A percentile compares a stretch with the other conserved stretches of the same genome.
phyloP scores from a whole-genome alignment of 2,329 filamentous ascomycete genomes.

The Neospermospora avenae region DNA sequence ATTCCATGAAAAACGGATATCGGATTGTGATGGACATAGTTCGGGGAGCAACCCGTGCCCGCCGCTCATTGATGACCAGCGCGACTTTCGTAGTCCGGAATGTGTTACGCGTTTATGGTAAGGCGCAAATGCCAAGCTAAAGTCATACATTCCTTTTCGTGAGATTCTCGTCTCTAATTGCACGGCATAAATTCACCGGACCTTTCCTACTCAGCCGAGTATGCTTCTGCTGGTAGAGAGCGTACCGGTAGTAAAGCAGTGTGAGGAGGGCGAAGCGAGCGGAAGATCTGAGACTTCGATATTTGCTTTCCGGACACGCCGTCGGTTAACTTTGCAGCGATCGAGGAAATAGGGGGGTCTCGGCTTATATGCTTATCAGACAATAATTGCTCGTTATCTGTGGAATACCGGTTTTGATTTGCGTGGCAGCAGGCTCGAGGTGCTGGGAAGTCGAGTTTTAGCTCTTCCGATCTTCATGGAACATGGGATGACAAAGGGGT shows the following conservation, averaged over 20 bases:
- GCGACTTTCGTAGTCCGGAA: constrained; percentile 8
- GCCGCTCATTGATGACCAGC: constrained; percentile 3
- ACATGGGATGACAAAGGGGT: not conserved
- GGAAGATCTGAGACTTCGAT: not conserved
- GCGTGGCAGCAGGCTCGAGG: not conserved
- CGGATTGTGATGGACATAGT: not conserved
- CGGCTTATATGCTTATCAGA: constrained; percentile 7
- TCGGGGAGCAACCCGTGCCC: constrained; percentile 5
- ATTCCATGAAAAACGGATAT: not conserved
- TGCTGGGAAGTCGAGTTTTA: constrained; percentile 8
- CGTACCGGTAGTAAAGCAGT: not conserved
- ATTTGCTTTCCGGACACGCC: constrained; percentile 6
- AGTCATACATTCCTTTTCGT: constrained; percentile 19
- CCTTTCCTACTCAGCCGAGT: not conserved
- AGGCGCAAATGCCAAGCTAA: constrained; percentile 6
- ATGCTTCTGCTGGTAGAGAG: not conserved
- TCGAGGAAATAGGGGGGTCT: constrained; percentile 10
- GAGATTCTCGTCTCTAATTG: not conserved
- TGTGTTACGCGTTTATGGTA: constrained; percentile 12
- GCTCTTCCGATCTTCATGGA: not conserved
- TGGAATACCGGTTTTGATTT: constrained; percentile 12
- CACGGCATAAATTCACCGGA: not conserved
- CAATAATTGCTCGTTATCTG: constrained; percentile 13
- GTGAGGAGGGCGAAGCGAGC: not conserved
- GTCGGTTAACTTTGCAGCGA: not conserved